These are phyloP conservation scores for Nematocida sp. DNA, from an alignment of 371 early-diverging fungal species.

Conservation along the genomic window DNA sequence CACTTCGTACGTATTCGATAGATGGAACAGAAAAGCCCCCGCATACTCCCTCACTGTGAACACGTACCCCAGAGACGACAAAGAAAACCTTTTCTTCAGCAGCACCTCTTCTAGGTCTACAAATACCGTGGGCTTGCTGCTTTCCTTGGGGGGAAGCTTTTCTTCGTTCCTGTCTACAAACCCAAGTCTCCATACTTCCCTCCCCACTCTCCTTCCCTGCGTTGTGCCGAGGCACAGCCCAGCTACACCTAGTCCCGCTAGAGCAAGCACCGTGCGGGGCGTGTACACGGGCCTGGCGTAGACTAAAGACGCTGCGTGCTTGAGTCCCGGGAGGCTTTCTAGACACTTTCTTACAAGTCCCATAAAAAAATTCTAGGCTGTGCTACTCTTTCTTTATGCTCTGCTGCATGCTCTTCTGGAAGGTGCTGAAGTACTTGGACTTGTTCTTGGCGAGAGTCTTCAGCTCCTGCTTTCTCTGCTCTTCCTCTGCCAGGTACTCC, in stretches of 20 bases:
- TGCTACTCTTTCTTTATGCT: not conserved
- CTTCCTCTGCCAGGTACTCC: constrained; percentile 31
- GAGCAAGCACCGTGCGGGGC: not conserved
- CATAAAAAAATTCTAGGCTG: constrained; percentile 43
- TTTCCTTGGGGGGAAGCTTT: constrained; percentile 10
- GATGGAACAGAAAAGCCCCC: constrained; percentile 29
- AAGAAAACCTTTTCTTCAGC: constrained; percentile 17
- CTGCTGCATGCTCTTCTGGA: constrained; percentile 15
- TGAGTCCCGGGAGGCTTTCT: constrained; percentile 5
- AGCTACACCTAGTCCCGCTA: not conserved
- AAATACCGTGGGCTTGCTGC: constrained; percentile 21
- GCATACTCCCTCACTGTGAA: constrained; percentile 23
- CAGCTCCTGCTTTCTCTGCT: constrained; percentile 5
- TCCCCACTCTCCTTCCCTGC: not conserved
- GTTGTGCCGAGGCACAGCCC: not conserved
- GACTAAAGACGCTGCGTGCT: not conserved
- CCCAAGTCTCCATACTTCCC: not conserved
- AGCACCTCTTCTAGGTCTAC: constrained; percentile 41
- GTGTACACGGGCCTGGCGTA: not conserved
- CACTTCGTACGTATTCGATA: constrained; percentile 39
- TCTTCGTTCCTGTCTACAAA: not conserved
- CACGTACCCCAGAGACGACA: constrained; percentile 14
- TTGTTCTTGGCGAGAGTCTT: constrained; percentile 15
- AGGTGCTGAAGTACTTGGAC: constrained; percentile 36
- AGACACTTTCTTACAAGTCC: not conserved